These are phyloP conservation scores for Colletotrichum sojae DNA, from an alignment of 2,329 filamentous ascomycete genomes.

Conservation along the genomic window DNA sequence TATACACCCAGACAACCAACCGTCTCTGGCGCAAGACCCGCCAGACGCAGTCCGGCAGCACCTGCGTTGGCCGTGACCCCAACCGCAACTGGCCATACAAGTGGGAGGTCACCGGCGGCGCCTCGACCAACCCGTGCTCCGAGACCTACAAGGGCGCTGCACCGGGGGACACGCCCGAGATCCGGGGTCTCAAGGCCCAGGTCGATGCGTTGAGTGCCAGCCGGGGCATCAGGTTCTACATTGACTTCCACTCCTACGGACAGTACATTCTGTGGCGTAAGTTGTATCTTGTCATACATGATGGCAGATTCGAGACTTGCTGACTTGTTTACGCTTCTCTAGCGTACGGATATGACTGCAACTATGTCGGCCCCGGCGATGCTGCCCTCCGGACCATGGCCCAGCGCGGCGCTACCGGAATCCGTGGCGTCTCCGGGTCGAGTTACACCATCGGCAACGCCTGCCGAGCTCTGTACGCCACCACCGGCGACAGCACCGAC, in stretches of 20 bases:
- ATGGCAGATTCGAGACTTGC: fast-evolving
- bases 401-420: constrained; percentile 29
- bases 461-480: constrained; percentile 42
- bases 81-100: constrained; percentile 69
- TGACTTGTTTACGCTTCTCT: neutral
- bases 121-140: constrained; percentile 63
- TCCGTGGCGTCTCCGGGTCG: constrained; percentile 40
- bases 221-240: constrained; percentile 71
- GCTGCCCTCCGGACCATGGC: constrained; percentile 27
- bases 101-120: constrained; percentile 61
- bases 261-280: constrained; percentile 54
- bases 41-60: constrained; percentile 50
- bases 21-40: constrained; percentile 70
- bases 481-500: constrained; percentile 44
- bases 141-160: constrained; percentile 60
- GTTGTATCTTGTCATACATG: neutral
- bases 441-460: constrained; percentile 43
- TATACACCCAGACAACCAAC: constrained; percentile 60
- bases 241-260: constrained; percentile 76
- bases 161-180: constrained; percentile 62
- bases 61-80: constrained; percentile 65
- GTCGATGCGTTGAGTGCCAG: constrained; percentile 56
- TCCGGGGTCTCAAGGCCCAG: constrained; percentile 60
- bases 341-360: constrained; percentile 42
- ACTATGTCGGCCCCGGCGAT: constrained; percentile 38